These are phyloP conservation scores for Vachellia collinsii DNA, from an alignment of 306 rosid genomes.

Conservation along the genomic window DNA sequence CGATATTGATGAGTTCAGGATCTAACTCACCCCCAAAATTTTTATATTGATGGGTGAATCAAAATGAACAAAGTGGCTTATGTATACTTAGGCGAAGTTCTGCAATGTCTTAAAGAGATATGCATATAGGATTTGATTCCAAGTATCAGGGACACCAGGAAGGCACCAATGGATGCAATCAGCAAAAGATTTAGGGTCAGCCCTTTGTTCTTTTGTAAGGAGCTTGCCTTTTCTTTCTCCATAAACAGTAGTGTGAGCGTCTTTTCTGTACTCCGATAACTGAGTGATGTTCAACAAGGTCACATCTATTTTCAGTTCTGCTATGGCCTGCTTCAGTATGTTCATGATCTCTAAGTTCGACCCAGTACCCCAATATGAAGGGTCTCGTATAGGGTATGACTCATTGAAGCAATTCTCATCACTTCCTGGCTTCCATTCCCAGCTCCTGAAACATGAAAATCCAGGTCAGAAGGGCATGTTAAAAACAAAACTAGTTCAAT, in stretches of 20 bases:
- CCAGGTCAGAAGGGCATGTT: background rate
- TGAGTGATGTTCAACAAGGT: slow-evolving; percentile 79
- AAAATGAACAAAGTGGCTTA: background rate
- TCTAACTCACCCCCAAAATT: background rate
- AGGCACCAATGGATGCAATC: slow-evolving; percentile 96
- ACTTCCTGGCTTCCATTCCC: slow-evolving; percentile 88
- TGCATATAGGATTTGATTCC: slow-evolving; percentile 83
- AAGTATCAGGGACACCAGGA: slow-evolving; percentile 93
- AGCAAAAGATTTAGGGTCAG: slow-evolving; percentile 71
- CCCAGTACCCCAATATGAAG: slow-evolving; percentile 80
- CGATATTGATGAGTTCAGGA: accelerated
- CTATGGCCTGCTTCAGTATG: slow-evolving; percentile 47
- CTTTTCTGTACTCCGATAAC: slow-evolving; percentile 84
- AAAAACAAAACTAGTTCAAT: too few species aligned
- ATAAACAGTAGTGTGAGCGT: slow-evolving; percentile 77
- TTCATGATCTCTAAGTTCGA: slow-evolving; percentile 84
- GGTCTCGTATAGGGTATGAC: slow-evolving; percentile 63
- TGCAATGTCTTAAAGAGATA: slow-evolving; percentile 66
- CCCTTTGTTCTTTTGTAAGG: slow-evolving; percentile 74
- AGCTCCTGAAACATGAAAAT: slow-evolving; percentile 72
- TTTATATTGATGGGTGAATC: background rate
- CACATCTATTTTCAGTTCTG: slow-evolving; percentile 56
- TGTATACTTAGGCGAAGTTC: slow-evolving; percentile 32
- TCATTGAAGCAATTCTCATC: slow-evolving; percentile 81
- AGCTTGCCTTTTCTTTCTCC: slow-evolving; percentile 88